A percentile compares a stretch with the other conserved stretches of the same genome.
These are phyloP conservation scores for Pyronema domesticum DNA, from an alignment of 495 filamentous ascomycete species.

Conservation along the genomic window DNA sequence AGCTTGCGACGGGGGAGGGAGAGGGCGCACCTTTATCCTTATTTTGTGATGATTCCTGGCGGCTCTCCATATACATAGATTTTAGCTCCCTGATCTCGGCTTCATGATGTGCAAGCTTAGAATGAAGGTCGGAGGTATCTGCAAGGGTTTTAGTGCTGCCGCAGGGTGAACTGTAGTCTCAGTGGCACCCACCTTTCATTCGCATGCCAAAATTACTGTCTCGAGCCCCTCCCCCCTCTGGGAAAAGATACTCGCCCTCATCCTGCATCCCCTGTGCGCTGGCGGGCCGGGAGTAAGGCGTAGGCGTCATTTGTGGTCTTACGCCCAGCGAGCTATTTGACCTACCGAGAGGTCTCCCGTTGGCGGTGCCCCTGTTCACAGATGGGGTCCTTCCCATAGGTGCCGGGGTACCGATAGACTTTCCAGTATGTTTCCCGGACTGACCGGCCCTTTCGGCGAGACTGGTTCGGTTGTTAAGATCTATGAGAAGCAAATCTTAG, in stretches of 20 bases:
- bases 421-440: background rate
- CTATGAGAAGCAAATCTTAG: background rate
- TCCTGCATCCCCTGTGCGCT: constrained; percentile 15
- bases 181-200: background rate
- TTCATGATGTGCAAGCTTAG: background rate
- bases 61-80: constrained; percentile 1
- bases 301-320: constrained; percentile 6
- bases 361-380: background rate
- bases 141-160: background rate
- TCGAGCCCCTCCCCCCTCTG: background rate
- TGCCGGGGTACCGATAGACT: background rate
- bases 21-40: background rate
- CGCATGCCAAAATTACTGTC: background rate
- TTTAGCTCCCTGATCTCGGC: constrained; percentile 3
- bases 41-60: background rate
- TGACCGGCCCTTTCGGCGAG: constrained; percentile 15
- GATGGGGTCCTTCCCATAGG: constrained; percentile 7
- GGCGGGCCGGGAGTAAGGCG: constrained; percentile 10
- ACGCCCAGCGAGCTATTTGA: constrained; percentile 17
- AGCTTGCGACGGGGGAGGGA: too few species aligned
- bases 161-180: background rate
- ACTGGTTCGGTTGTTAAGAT: constrained; percentile 8
- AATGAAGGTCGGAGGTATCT: background rate
- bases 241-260: background rate
- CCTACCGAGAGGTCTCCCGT: constrained; percentile 1